Conservation (phyloP, 1,284 basidiomycete genomes). For the Trichosporon sp. region DNA sequence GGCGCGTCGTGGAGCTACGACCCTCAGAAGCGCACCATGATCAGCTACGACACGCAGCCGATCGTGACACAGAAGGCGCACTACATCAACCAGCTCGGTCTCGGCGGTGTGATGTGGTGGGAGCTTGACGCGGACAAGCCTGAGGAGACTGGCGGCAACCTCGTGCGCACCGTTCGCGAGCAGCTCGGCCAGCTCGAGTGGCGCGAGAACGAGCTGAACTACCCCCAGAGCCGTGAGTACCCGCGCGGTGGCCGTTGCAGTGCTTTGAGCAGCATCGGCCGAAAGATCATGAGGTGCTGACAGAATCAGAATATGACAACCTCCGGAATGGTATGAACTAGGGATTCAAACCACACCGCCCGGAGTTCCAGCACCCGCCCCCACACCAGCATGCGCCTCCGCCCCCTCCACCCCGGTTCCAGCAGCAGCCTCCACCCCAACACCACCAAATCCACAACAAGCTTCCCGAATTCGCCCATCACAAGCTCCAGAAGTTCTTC, state of each 20-base stretch:
- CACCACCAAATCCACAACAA: neutral
- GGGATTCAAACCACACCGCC: constrained; percentile 1
- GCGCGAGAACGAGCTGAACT: constrained; percentile 47
- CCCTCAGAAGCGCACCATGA: constrained; percentile 61
- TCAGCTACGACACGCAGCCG: constrained; percentile 79
- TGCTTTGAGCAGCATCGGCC: neutral
- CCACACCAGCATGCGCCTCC: neutral
- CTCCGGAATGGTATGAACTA: constrained; percentile 32
- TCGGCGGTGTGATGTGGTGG: constrained; percentile 82
- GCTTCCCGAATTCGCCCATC: neutral
- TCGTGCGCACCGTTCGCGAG: constrained; percentile 42
- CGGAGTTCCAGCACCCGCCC: neutral
- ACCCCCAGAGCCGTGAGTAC: constrained; percentile 51
- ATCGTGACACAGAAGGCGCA: constrained; percentile 73
- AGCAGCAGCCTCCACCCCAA: neutral
- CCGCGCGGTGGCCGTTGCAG: neutral
- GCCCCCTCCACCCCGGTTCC: neutral
- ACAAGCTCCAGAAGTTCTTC: neutral
- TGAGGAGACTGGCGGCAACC: constrained; percentile 36
- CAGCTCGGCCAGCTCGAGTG: constrained; percentile 46
- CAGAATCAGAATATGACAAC: constrained; percentile 32
- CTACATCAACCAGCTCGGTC: constrained; percentile 67
- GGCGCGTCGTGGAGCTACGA: constrained; percentile 66
- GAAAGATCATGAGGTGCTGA: constrained; percentile 15
- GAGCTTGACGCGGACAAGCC: constrained; percentile 57